phyloP scores from a whole-genome alignment of 2,329 filamentous ascomycete genomes.

The Stagonosporopsis chrysanthemi region DNA sequence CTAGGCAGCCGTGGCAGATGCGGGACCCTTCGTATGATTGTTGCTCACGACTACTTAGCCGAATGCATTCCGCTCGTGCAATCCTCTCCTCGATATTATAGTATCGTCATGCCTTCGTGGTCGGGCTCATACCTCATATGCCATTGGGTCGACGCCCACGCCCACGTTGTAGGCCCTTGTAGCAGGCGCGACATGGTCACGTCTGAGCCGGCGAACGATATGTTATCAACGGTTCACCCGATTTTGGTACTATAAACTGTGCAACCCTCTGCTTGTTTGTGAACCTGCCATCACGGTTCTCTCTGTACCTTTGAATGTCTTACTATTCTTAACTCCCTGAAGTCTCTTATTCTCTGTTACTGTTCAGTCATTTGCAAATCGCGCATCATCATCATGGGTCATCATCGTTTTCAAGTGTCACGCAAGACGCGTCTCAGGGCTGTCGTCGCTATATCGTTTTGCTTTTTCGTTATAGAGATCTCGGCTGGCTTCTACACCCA shows the following conservation, averaged over 20 bases:
- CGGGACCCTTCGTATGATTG: slow-evolving; percentile 6
- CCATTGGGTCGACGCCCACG: slow-evolving; percentile 6
- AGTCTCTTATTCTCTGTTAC: not conserved
- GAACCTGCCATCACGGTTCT: slow-evolving; percentile 12
- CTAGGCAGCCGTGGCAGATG: slow-evolving; percentile 27
- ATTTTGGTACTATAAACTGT: slow-evolving; percentile 11
- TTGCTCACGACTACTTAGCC: slow-evolving; percentile 1
- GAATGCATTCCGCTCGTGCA: slow-evolving; percentile 3
- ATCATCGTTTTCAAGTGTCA: slow-evolving; percentile 35
- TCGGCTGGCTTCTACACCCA: slow-evolving; percentile 72
- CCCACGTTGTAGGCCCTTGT: slow-evolving; percentile 10
- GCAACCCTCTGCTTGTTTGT: slow-evolving; percentile 20
- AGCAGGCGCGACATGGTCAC: slow-evolving; percentile 18
- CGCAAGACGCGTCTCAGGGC: slow-evolving; percentile 45
- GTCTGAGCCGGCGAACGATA: slow-evolving; percentile 21
- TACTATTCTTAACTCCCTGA: not conserved
- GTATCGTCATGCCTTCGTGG: not conserved
- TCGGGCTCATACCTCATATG: not conserved
- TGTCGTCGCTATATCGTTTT: slow-evolving; percentile 57
- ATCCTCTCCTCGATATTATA: not conserved
- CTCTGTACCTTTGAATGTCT: slow-evolving; percentile 13
- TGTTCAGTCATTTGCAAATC: not conserved
- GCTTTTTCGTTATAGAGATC: slow-evolving; percentile 58
- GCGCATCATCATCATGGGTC: slow-evolving; percentile 19
- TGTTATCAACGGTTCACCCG: slow-evolving; percentile 21